phyloP scores from a whole-genome alignment of 2,329 filamentous ascomycete species.

The Sordariomycetes sp. region DNA sequence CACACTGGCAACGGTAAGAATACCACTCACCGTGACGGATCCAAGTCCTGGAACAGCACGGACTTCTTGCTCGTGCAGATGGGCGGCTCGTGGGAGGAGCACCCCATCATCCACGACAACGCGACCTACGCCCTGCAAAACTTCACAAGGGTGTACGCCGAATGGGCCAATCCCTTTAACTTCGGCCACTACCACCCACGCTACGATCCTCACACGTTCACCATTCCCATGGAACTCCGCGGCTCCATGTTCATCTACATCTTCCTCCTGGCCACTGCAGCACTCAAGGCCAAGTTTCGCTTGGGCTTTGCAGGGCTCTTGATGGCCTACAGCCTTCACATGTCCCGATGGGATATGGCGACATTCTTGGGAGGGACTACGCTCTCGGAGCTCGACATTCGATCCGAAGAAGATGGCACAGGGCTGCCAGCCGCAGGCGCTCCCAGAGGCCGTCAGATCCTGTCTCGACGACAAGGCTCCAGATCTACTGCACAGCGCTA shows the following conservation, averaged over 20 bases:
- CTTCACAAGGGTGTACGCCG: slow-evolving; percentile 24
- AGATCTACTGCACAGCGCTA: slow-evolving; percentile 14
- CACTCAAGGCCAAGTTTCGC: slow-evolving; percentile 23
- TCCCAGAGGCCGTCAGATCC: not conserved
- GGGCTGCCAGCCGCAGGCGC: slow-evolving; percentile 8
- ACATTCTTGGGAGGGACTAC: slow-evolving; percentile 26
- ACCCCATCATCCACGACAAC: slow-evolving; percentile 27
- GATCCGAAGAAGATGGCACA: slow-evolving; percentile 5
- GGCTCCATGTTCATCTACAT: slow-evolving; percentile 30
- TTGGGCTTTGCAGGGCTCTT: slow-evolving; percentile 17
- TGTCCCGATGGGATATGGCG: slow-evolving; percentile 30
- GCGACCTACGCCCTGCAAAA: slow-evolving; percentile 25
- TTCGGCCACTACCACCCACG: slow-evolving; percentile 27
- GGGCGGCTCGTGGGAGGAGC: slow-evolving; percentile 31
- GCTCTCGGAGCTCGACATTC: slow-evolving; percentile 26
- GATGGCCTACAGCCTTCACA: slow-evolving; percentile 20
- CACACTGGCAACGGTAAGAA: not conserved
- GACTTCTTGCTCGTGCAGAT: slow-evolving; percentile 20
- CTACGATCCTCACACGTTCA: slow-evolving; percentile 31
- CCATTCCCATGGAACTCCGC: slow-evolving; percentile 30
- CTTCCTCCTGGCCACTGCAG: slow-evolving; percentile 27
- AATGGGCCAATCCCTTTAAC: slow-evolving; percentile 32
- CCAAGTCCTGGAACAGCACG: not conserved
- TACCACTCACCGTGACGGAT: not conserved
- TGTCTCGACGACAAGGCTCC: slow-evolving; percentile 2